Base-by-base conservation (phyloP, 495 filamentous ascomycete species). In the Aspergillus steynii region DNA sequence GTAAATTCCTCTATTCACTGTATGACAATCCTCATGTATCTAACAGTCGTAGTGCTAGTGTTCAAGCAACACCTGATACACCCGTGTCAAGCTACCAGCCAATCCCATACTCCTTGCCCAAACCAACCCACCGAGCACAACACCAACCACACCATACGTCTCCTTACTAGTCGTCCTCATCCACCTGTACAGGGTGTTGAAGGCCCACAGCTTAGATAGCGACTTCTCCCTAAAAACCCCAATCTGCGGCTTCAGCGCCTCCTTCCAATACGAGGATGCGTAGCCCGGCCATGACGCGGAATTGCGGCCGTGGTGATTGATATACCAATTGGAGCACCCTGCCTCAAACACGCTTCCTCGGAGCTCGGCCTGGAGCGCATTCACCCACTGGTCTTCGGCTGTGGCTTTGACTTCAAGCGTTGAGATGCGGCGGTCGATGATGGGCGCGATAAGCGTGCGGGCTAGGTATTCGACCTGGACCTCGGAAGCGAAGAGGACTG, bases 261-360 rank as follows among this genome's bases (percentile, higher is more conserved):
- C 53, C 46, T 15, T 53, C 72, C 66, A 72, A 55, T 63, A 71
- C 4, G 63, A 46, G 0, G 53, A 57, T 2, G 71, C 71, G 25
- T 61, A 64, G 5, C 65, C 68, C 15, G 83, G 83, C 69, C 82
- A 84, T 25, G 71, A 72, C 3, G 77, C 80, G 3, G 78, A 73
- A 57, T 85, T 85, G 74, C 83, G 82, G 0, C 79, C 82, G 45
- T 74, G 69, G 4, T 72, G 68, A 58, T 68, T 71, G 62, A 76
- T 77, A 61, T 85, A 85, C 83, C 83, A 85, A 60, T 73, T 82
- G 20, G 62, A 66, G 63, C 83, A 85, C 3, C 79, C 82, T 5
- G 77, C 77, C 47, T 65, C 71, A 68, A 74, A 85, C 0, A 85
- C 78, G 8, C 70, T 81, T 1, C 74, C 67, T 56, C 77, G 79